These are phyloP conservation scores for Somion occarium DNA, from an alignment of 1,284 basidiomycete species.

Conservation along the genomic window DNA sequence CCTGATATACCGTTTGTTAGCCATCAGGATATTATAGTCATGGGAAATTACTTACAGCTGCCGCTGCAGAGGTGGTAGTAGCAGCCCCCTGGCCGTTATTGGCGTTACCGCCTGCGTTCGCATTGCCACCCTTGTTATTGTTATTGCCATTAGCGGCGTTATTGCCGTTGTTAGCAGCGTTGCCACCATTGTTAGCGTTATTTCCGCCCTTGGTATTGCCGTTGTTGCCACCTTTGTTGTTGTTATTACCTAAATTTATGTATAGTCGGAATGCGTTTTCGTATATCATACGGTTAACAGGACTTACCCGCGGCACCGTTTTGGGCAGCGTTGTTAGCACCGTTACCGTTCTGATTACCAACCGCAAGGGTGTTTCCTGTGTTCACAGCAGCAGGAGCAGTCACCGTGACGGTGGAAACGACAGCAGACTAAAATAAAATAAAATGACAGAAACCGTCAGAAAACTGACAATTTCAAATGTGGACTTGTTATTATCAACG, in stretches of 20 bases:
- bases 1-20: not conserved
- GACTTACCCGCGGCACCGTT: conserved; percentile 5
- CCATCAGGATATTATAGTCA: not conserved
- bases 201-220: conserved; percentile 7
- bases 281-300: not conserved
- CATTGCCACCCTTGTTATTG: conserved; percentile 7
- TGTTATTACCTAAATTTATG: conserved; percentile 6
- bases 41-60: not conserved
- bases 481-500: not conserved
- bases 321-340: conserved; percentile 2
- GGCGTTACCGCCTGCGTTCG: conserved; percentile 8
- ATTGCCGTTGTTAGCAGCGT: conserved; percentile 14
- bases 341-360: not conserved
- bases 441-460: conserved; percentile 8
- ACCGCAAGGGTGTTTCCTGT: conserved; percentile 9
- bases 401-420: conserved; percentile 18
- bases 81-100: not conserved
- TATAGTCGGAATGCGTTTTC: not conserved
- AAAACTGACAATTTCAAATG: no score
- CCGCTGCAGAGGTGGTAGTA: conserved; percentile 4
- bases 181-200: conserved; percentile 14
- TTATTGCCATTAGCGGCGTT: conserved; percentile 10
- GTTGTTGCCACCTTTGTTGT: conserved; percentile 9
- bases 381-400: conserved; percentile 15
- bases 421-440: conserved; percentile 12